phyloP scores from a whole-genome alignment of 148 eudicot species.

The Rhododendron simsii region DNA sequence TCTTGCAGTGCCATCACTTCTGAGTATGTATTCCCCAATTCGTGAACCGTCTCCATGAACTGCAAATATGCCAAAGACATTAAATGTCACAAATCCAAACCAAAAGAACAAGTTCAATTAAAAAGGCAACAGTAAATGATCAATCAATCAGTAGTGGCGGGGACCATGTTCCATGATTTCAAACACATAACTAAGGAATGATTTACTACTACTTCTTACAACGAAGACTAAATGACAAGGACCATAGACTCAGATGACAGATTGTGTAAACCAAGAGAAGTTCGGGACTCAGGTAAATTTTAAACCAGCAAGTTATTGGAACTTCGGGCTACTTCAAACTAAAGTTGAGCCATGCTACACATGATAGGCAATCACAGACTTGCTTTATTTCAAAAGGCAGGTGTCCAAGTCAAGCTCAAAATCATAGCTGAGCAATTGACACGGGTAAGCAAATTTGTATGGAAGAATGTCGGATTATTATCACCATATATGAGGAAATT shows the following conservation, averaged over 20 bases:
- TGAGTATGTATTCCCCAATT: constrained; percentile 69
- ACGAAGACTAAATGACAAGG: neutral
- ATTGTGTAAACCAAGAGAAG: too few species aligned
- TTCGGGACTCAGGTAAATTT: too few species aligned
- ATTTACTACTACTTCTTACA: neutral
- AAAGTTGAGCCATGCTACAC: neutral
- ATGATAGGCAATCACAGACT: neutral
- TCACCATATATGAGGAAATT: too few species aligned
- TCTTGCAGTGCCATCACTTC: constrained; percentile 21
- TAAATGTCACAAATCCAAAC: neutral
- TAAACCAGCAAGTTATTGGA: too few species aligned
- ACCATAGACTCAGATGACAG: neutral
- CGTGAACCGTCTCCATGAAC: constrained; percentile 84
- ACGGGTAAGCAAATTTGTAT: too few species aligned
- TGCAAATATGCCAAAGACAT: constrained; percentile 28
- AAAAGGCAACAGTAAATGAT: neutral
- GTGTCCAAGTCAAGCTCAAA: neutral
- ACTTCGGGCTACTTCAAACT: neutral
- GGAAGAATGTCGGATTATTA: too few species aligned
- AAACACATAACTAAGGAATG: neutral
- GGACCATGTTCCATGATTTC: neutral
- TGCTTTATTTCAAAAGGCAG: neutral
- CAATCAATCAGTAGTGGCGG: neutral
- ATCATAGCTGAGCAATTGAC: too few species aligned
- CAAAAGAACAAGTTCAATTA: neutral